A percentile compares a stretch with the other conserved stretches of the same genome.
Evolutionary conservation across 768 basidiomycete species (phyloP).

Genomic region (Rhodosporidiobolus odoratus): DNA sequence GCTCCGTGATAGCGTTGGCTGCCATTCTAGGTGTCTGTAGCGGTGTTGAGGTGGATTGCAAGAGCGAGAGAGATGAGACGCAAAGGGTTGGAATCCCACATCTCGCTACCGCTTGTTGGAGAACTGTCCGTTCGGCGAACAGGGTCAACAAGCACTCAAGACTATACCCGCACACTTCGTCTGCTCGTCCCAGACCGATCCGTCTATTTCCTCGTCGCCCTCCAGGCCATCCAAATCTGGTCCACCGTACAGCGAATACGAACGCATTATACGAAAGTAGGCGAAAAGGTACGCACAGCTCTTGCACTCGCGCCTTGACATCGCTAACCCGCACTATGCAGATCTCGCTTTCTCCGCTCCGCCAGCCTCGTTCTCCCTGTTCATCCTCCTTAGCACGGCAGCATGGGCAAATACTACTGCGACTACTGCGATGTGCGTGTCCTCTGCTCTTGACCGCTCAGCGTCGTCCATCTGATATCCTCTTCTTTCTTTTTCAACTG

Average conservation of each 20-base stretch:
- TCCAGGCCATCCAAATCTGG: too few species aligned
- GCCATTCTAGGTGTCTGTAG: neutral
- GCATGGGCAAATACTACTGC: slow-evolving; percentile 31
- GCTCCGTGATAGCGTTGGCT: slow-evolving; percentile 54
- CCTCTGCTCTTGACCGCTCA: neutral
- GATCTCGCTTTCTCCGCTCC: neutral
- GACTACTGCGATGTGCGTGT: slow-evolving; percentile 41
- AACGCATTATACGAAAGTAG: too few species aligned
- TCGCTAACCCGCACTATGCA: neutral
- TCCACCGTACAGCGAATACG: too few species aligned
- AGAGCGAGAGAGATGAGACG: neutral
- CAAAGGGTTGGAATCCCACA: too few species aligned
- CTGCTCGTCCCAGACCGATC: too few species aligned
- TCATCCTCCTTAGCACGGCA: neutral
- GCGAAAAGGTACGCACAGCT: neutral
- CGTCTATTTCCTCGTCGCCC: neutral
- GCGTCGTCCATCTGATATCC: neutral
- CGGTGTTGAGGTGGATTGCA: neutral
- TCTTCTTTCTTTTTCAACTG: too few species aligned
- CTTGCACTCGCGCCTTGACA: neutral
- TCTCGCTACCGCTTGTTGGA: too few species aligned
- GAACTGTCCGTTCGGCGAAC: too few species aligned
- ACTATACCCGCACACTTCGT: too few species aligned
- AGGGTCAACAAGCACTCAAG: too few species aligned
- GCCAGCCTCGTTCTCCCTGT: neutral